These are phyloP conservation scores for Nicotiana obtusifolia DNA, from an alignment of 257 asterid genomes.

Conservation along the genomic window DNA sequence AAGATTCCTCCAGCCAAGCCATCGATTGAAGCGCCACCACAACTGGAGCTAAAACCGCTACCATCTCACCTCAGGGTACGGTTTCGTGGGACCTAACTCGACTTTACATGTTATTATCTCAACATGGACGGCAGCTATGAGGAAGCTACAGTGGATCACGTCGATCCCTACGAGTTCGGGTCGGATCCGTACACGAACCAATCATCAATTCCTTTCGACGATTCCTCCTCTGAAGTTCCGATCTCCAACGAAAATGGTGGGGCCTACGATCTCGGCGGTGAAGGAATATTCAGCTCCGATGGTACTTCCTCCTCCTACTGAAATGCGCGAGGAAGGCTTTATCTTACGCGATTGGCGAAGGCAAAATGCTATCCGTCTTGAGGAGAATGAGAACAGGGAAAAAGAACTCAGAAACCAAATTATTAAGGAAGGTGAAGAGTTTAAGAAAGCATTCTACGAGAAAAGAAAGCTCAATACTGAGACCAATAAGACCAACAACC, in stretches of 20 bases:
- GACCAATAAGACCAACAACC: constrained; percentile 59
- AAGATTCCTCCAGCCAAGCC: too few relatives aligned
- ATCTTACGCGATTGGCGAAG: constrained; percentile 23
- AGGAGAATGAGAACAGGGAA: constrained; percentile 90
- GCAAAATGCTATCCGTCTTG: constrained; percentile 70
- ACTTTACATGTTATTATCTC: too few relatives aligned
- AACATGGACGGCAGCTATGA: not conserved
- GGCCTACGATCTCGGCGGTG: too few relatives aligned
- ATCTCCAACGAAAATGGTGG: not conserved
- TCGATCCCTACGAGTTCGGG: constrained; percentile 4
- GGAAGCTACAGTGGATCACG: not conserved
- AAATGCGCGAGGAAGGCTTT: not conserved
- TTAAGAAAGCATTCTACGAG: constrained; percentile 65
- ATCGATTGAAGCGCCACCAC: too few relatives aligned
- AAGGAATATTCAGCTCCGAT: not conserved
- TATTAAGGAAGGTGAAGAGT: constrained; percentile 75
- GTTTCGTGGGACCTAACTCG: too few relatives aligned
- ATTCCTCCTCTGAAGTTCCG: not conserved
- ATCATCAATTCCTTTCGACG: not conserved
- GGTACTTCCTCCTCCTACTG: not conserved
- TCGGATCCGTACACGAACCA: constrained; percentile 1
- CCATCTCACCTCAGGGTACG: too few relatives aligned
- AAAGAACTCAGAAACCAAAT: constrained; percentile 70
- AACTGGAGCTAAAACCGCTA: too few relatives aligned
- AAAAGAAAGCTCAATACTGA: constrained; percentile 65